A percentile compares a stretch with the other conserved stretches of the same genome.
Conservation (phyloP, 139 green algal genomes). For the Chlorella sorokiniana region DNA sequence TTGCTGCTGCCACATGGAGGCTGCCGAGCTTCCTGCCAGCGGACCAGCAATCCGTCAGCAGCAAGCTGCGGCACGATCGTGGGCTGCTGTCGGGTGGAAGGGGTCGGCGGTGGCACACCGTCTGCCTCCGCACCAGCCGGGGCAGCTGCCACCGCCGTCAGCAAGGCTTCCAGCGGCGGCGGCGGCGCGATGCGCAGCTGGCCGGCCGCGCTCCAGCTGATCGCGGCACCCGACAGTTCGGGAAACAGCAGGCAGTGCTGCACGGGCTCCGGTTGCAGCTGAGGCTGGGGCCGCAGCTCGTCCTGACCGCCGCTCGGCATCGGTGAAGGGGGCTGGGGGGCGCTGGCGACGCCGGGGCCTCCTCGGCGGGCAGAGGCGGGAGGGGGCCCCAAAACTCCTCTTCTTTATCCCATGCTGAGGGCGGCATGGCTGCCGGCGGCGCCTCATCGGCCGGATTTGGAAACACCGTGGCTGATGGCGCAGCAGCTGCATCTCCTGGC, state of each 20-base stretch:
- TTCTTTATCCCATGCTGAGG: too few relatives aligned
- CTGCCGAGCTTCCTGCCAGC: too few relatives aligned
- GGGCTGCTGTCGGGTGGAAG: neutral
- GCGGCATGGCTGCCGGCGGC: too few relatives aligned
- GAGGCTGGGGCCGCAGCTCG: neutral
- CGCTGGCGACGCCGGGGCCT: too few relatives aligned
- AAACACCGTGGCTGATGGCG: too few relatives aligned
- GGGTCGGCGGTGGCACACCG: neutral
- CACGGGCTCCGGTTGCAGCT: neutral
- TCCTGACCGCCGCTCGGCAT: too few relatives aligned
- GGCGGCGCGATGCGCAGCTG: constrained; percentile 29
- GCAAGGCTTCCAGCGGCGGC: constrained; percentile 8
- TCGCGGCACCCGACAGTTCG: neutral
- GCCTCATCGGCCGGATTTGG: too few relatives aligned
- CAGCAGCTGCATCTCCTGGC: neutral
- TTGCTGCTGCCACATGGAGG: neutral
- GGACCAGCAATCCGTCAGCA: constrained; percentile 12
- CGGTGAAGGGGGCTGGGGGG: too few relatives aligned
- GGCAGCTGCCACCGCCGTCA: neutral
- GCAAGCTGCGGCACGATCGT: constrained; percentile 4
- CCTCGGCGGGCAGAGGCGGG: too few relatives aligned
- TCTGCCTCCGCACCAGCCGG: neutral
- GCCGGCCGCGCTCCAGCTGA: constrained; percentile 8
- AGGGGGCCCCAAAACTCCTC: too few relatives aligned
- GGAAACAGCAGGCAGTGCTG: constrained; percentile 32